phyloP scores from a whole-genome alignment of 805 yeast genomes.

The Wickerhamiella domercqiae region DNA sequence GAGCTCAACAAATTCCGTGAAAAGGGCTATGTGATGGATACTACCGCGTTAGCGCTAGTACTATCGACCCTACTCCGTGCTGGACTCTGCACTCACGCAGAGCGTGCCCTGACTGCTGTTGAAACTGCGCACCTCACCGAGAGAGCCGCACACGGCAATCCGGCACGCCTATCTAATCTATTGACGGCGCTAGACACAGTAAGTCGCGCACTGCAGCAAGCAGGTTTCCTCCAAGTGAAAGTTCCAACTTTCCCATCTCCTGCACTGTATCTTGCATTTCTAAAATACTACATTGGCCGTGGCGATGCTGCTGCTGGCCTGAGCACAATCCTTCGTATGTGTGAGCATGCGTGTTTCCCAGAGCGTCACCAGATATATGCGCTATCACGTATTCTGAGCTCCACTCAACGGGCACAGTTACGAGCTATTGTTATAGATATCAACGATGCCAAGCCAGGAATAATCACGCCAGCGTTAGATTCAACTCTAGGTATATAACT shows the following conservation, averaged over 20 bases:
- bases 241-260: slow-evolving; percentile 8
- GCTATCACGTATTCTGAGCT: background rate
- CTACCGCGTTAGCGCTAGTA: slow-evolving; percentile 16
- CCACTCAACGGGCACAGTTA: background rate
- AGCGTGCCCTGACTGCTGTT: slow-evolving; percentile 10
- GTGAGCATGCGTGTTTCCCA: slow-evolving; percentile 5
- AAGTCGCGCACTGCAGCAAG: slow-evolving; percentile 3
- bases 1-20: slow-evolving; percentile 12
- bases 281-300: slow-evolving; percentile 3
- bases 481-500: background rate
- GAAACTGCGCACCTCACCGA: slow-evolving; percentile 1
- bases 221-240: background rate
- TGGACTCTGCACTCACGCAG: slow-evolving; percentile 18
- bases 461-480: background rate
- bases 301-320: slow-evolving; percentile 6
- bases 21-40: slow-evolving; percentile 18
- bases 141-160: slow-evolving; percentile 1
- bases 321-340: slow-evolving; percentile 7
- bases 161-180: background rate
- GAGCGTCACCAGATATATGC: slow-evolving; percentile 2
- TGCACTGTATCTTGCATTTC: slow-evolving; percentile 1
- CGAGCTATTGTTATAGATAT: background rate
- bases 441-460: background rate
- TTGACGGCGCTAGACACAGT: slow-evolving; percentile 11
- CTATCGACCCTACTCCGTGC: slow-evolving; percentile 15